Evolutionary conservation across 305 asterid species (phyloP).

Genomic region (Salvia sclarea): DNA sequence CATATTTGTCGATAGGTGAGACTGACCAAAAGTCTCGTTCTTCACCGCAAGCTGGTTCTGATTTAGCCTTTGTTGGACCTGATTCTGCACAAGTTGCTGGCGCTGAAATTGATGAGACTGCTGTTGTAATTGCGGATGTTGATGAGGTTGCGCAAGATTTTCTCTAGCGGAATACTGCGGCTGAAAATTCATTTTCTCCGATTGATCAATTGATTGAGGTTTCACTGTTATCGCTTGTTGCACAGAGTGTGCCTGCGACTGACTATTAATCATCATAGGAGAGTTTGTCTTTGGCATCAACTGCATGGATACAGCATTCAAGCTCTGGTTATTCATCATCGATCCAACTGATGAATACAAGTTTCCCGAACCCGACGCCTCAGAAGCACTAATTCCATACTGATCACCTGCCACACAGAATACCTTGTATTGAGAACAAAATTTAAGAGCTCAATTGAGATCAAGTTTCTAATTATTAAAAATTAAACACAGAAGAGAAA

Average conservation of each 20-base stretch:
- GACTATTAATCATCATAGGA: conserved; percentile 51
- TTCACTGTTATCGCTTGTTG: conserved; percentile 53
- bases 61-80: conserved; percentile 57
- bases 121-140: conserved; percentile 54
- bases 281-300: conserved; percentile 62
- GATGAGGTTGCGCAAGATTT: conserved; percentile 58
- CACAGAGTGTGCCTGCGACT: conserved; percentile 48
- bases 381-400: conserved; percentile 60
- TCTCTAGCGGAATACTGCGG: conserved; percentile 60
- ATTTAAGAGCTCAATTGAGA: conserved; percentile 6
- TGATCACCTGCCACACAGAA: conserved; percentile 63
- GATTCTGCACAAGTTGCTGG: conserved; percentile 59
- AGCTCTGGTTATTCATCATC: conserved; percentile 56
- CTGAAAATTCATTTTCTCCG: conserved; percentile 59
- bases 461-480: conserved; percentile 9
- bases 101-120: conserved; percentile 63
- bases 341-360: conserved; percentile 56
- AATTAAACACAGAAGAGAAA: background rate
- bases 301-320: conserved; percentile 56
- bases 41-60: conserved; percentile 61
- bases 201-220: conserved; percentile 55
- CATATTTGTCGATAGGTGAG: conserved; percentile 56
- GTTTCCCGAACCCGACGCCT: conserved; percentile 70
- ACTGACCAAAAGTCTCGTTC: conserved; percentile 55
- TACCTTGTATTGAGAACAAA: conserved; percentile 34